A percentile compares a stretch with the other conserved stretches of the same genome.
phyloP scores from a whole-genome alignment of 75 land plant species.

The Selaginella moellendorffii region DNA sequence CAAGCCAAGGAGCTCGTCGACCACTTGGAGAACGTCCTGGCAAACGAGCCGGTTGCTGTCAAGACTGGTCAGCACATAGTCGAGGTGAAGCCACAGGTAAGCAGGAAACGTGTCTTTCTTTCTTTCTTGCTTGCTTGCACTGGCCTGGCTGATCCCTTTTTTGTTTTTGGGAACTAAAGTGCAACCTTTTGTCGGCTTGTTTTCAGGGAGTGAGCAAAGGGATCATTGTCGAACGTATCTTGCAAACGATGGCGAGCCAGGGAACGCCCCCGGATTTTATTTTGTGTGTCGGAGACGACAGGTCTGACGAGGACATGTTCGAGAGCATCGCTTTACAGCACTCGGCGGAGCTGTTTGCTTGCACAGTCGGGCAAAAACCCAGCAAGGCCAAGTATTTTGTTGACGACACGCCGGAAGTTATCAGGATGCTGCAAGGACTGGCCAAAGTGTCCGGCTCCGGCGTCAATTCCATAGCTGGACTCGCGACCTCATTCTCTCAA shows the following conservation, averaged over 20 bases:
- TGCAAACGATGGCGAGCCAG: constrained; percentile 26
- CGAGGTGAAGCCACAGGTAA: constrained; percentile 59
- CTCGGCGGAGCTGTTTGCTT: constrained; percentile 42
- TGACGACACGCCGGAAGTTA: constrained; percentile 27
- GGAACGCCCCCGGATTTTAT: constrained; percentile 38
- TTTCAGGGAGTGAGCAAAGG: constrained; percentile 59
- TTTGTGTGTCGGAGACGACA: constrained; percentile 53
- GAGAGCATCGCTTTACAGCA: constrained; percentile 19
- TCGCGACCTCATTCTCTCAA: background rate
- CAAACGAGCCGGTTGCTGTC: constrained; percentile 56
- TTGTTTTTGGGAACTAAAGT: background rate
- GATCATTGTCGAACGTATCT: constrained; percentile 30
- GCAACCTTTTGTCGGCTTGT: background rate
- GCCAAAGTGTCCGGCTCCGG: background rate
- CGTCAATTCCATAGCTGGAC: background rate
- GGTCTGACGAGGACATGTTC: constrained; percentile 56
- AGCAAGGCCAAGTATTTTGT: constrained; percentile 59
- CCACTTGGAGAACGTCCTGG: constrained; percentile 37
- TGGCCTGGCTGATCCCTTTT: background rate
- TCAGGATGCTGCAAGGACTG: background rate
- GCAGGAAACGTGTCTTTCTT: background rate
- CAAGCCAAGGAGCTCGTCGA: constrained; percentile 38
- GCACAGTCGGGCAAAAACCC: constrained; percentile 52
- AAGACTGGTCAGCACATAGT: constrained; percentile 41
- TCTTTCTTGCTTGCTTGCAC: background rate